A percentile compares a stretch with the other conserved stretches of the same genome.
phyloP scores from a whole-genome alignment of 2,329 filamentous ascomycete genomes.

The Drechslerella dactyloides region DNA sequence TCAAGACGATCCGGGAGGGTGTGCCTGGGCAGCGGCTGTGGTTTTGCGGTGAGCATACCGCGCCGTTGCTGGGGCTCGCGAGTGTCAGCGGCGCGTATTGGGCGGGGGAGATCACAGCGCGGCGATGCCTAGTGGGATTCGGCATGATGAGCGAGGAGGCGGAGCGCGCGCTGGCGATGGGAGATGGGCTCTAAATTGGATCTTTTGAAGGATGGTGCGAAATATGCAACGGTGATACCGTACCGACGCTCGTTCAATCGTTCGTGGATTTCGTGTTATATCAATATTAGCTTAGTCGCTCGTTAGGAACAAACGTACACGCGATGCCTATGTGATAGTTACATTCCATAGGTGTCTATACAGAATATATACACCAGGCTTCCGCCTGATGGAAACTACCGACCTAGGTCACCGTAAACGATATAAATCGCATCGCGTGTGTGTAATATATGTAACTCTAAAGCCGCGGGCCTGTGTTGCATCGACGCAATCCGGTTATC shows the following conservation, averaged over 20 bases:
- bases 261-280: too few species aligned
- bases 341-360: too few species aligned
- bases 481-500: too few species aligned
- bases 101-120: conserved; percentile 81
- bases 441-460: too few species aligned
- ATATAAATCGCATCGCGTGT: too few species aligned
- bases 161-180: conserved; percentile 6
- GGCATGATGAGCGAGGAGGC: conserved; percentile 52
- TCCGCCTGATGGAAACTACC: conserved; percentile 1
- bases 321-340: too few species aligned
- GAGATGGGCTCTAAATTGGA: background rate
- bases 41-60: conserved; percentile 89
- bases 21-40: conserved; percentile 73
- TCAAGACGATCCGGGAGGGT: conserved; percentile 69
- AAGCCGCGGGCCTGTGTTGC: background rate
- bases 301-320: background rate
- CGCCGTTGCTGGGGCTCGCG: conserved; percentile 85
- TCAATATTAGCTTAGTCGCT: too few species aligned
- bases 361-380: background rate
- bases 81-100: conserved; percentile 91
- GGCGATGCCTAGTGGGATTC: conserved; percentile 67
- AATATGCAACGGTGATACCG: too few species aligned
- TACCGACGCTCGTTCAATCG: too few species aligned
- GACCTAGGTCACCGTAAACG: too few species aligned
- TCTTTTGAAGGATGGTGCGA: too few species aligned